Evolutionary conservation across 768 basidiomycete species (phyloP), one percentile per base, ranked within the genome.

Genomic region (Heimioporus sp.): DNA sequence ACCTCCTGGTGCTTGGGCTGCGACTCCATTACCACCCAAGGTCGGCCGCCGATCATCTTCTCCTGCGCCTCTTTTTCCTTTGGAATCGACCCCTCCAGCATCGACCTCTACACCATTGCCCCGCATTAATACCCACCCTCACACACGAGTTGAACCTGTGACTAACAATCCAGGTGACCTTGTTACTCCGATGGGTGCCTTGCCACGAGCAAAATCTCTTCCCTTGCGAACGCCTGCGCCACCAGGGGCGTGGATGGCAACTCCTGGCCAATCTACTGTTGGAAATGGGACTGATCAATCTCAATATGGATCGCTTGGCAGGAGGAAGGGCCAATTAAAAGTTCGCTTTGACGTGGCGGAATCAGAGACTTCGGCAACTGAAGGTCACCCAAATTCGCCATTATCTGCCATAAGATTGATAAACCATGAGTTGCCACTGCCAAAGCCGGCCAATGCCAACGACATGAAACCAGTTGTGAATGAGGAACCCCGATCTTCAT

Each of bases 321-420:
- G 59, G 54, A 68, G 77, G 58, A 87, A 82, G 64, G 82, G 80
- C 53, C 71, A 83, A 21, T 65, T 84, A 54, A 87, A 86, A 64
- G 89, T 92, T 48, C 82, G 89, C 38, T 91, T 91, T 58, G 82
- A 90, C 56, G 73, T 76, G 24, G 68, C 57, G 37, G 64, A 72
- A 58, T 58, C 69, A 64, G 65, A 70, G 46, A 49, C 64, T 34
- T 71, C 70, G 48, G 55, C 63, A 37, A 61, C 62, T 34, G 67
- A 68, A 51, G 65, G 60, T 30, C 66, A 50, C 17, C 38, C 58
- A 16, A 53, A 46, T 48, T 56, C 69, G 15, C 68, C 67, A 13
- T 40, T 70, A 31, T 55, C 66, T 16, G 65, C 67, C 13, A 61
- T 68, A 40, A 57, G 56, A 46, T 45, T 65, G 52, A 40, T 42